These are phyloP conservation scores for Aspergillus sclerotiicarbonarius DNA, from an alignment of 495 filamentous ascomycete genomes.

Conservation along the genomic window DNA sequence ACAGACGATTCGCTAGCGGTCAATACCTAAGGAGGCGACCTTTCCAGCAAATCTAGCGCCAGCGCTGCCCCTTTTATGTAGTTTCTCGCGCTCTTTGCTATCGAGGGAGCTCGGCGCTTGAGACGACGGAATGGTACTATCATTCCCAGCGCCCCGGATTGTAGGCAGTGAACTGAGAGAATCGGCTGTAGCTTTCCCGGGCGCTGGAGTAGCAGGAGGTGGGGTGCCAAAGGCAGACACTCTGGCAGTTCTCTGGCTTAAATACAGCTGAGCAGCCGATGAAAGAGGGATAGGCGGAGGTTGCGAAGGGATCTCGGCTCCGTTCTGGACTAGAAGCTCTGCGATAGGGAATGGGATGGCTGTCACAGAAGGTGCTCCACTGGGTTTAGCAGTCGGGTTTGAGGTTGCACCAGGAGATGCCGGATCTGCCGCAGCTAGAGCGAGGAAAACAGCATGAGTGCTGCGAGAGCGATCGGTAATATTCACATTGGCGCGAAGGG, in stretches of 20 bases:
- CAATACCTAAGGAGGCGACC: slow-evolving; percentile 46
- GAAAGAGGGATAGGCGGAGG: slow-evolving; percentile 76
- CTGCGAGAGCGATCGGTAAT: slow-evolving; percentile 80
- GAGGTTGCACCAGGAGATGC: slow-evolving; percentile 60
- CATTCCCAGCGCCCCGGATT: slow-evolving; percentile 35
- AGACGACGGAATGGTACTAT: slow-evolving; percentile 24
- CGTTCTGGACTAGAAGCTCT: slow-evolving; percentile 91
- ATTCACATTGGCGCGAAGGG: slow-evolving; percentile 85
- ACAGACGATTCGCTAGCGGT: slow-evolving; percentile 25
- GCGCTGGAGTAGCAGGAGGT: slow-evolving; percentile 11
- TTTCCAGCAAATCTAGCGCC: slow-evolving; percentile 50
- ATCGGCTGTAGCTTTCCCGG: slow-evolving; percentile 32
- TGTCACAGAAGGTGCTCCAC: slow-evolving; percentile 30
- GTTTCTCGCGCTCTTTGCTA: slow-evolving; percentile 46
- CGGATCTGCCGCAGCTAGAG: slow-evolving; percentile 91
- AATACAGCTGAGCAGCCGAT: slow-evolving; percentile 71
- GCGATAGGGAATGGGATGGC: slow-evolving; percentile 75
- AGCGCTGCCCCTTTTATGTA: slow-evolving; percentile 52
- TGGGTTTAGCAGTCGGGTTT: slow-evolving; percentile 31
- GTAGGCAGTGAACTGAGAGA: slow-evolving; percentile 47
- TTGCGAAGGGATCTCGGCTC: slow-evolving; percentile 75
- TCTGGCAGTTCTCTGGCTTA: slow-evolving; percentile 72
- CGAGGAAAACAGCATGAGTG: slow-evolving; percentile 85
- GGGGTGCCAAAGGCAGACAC: slow-evolving; percentile 27
- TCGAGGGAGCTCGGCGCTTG: slow-evolving; percentile 33